Evolutionary conservation across 2,329 filamentous ascomycete species (phyloP), one percentile per base, ranked within the genome.

Genomic region (Trichoderma endophyticum): DNA sequence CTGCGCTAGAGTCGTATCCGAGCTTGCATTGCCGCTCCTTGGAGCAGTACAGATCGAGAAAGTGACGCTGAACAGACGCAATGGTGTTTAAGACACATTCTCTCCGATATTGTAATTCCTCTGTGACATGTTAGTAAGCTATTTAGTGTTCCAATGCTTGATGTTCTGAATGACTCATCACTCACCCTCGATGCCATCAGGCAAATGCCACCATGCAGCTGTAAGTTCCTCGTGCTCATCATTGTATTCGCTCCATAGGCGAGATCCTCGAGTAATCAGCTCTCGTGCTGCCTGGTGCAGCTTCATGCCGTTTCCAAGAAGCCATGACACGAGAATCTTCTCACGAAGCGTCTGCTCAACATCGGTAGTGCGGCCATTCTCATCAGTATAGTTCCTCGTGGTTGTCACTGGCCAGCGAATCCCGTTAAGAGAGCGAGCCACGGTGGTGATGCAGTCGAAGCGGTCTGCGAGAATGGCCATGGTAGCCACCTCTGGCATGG

Each of bases 121-220:
- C 90, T 90, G 71, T 43, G 18, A 9, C n/a, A 14, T 11, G 56
- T 69, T 34, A 51, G 21, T 28, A 6, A 21, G n/a, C 5, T 30
- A 2, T 18, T 26, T 32, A 2, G 18, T 14, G 3, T 14, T n/a
- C 4, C 21, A 51, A n/a, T n/a, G 5, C 15, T 12, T 7, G 39
- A 30, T 15, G 36, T 11, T 11, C 6, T n/a, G 51, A 48, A 59
- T 63, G 74, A 6, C 32, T 28, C 15, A 32, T 28, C 18, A 57
- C 84, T 80, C 77, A 90, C 89, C 82, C 83, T 95, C 92, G 24
- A 95, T 79, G 1, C 87, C 88, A 71, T 89, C 86, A 0, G 91
- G 91, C 21, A 95, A 80, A 77, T 92, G 88, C 91, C 91, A 94
- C 92, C 92, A 94, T 14, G 88, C 82, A 3, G 90, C 85, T 6